Conservation (phyloP, 768 basidiomycete species). For the Mycena galopus region DNA sequence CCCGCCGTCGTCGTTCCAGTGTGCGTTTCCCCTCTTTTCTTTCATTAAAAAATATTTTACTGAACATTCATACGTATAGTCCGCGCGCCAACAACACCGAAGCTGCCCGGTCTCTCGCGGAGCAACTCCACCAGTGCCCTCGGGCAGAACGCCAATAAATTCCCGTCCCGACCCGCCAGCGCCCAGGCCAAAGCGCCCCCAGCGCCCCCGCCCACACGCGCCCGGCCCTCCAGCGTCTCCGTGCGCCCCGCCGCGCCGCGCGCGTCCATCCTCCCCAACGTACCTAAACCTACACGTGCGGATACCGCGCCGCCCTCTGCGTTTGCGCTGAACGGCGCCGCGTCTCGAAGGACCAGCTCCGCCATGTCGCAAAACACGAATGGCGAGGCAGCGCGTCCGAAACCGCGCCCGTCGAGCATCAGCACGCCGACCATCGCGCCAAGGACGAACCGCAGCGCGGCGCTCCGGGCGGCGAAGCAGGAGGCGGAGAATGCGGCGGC, state of each 20-base stretch:
- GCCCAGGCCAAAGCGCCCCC: slow-evolving; percentile 46
- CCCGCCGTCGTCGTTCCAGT: slow-evolving; percentile 78
- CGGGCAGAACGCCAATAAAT: slow-evolving; percentile 38
- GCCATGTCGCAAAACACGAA: no score
- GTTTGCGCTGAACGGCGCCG: no score
- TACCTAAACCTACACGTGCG: no score
- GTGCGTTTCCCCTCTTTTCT: slow-evolving; percentile 56
- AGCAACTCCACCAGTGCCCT: slow-evolving; percentile 56
- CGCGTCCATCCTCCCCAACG: slow-evolving; percentile 33
- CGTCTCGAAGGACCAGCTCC: no score
- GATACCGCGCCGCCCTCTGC: no score
- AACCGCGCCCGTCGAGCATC: slow-evolving; percentile 70
- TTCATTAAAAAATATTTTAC: background rate
- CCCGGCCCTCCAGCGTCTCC: slow-evolving; percentile 37
- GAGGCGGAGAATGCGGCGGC: slow-evolving; percentile 62
- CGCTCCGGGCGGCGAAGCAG: slow-evolving; percentile 77
- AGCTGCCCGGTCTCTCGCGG: slow-evolving; percentile 59
- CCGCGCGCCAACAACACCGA: slow-evolving; percentile 57
- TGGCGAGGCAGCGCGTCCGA: slow-evolving; percentile 45
- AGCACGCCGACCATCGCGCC: slow-evolving; percentile 74
- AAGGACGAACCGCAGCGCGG: slow-evolving; percentile 80
- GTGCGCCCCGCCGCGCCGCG: slow-evolving; percentile 34
- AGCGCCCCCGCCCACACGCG: slow-evolving; percentile 18
- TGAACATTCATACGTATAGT: slow-evolving; percentile 51
- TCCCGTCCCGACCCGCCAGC: slow-evolving; percentile 57